Evolutionary conservation across 2,329 filamentous ascomycete genomes (phyloP).

Genomic region (Penicillium sp.): DNA sequence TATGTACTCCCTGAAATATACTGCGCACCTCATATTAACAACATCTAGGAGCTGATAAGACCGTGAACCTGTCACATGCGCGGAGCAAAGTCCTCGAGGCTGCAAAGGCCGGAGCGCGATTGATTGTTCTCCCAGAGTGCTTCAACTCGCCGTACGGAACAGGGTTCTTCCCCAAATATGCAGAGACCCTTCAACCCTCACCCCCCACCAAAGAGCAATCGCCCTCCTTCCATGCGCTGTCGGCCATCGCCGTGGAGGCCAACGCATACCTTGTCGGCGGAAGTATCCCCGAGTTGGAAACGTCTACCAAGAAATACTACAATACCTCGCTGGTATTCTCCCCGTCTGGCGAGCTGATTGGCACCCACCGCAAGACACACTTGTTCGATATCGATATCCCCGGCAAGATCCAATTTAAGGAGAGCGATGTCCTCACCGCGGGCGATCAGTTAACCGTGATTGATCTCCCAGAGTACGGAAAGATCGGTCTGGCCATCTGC

Average conservation of each 20-base stretch:
- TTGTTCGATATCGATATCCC: constrained; percentile 98
- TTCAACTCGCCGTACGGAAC: constrained; percentile 98
- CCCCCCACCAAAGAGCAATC: constrained; percentile 70
- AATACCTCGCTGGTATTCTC: constrained; percentile 88
- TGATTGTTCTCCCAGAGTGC: constrained; percentile 94
- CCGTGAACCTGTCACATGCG: constrained; percentile 78
- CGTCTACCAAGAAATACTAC: constrained; percentile 71
- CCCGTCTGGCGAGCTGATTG: constrained; percentile 76
- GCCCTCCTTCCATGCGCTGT: constrained; percentile 83
- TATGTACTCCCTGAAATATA: constrained; percentile 26
- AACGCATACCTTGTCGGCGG: constrained; percentile 83
- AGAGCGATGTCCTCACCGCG: constrained; percentile 83
- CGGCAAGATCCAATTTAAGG: constrained; percentile 86
- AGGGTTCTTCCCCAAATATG: constrained; percentile 86
- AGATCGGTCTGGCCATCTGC: constrained; percentile 87
- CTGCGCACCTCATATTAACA: background rate
- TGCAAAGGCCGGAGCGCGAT: constrained; percentile 71
- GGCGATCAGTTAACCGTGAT: constrained; percentile 84
- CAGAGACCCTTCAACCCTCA: constrained; percentile 79
- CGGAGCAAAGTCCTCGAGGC: constrained; percentile 82
- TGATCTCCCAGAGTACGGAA: constrained; percentile 84
- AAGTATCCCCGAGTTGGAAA: constrained; percentile 82
- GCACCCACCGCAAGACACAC: constrained; percentile 88
- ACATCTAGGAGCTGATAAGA: constrained; percentile 70
- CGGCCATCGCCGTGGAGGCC: constrained; percentile 75